These are phyloP conservation scores for Annona squamosa DNA, from an alignment of 164 flowering plant species.

Conservation along the genomic window DNA sequence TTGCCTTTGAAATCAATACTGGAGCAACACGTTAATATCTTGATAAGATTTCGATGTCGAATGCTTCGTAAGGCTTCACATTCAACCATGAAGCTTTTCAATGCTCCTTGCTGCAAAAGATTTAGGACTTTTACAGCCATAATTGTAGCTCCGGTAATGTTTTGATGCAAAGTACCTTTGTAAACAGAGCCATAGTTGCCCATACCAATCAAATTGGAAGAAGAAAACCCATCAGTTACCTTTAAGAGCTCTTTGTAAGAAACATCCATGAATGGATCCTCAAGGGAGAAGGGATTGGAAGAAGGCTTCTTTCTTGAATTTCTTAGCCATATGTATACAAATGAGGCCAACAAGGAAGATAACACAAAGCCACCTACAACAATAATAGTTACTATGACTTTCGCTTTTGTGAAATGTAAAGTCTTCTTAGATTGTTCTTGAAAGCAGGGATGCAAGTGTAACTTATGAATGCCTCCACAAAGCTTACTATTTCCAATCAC, in stretches of 20 bases:
- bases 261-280: neutral
- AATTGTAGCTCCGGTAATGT: neutral
- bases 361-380: neutral
- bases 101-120: slow-evolving; percentile 13
- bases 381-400: neutral
- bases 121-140: slow-evolving; percentile 35
- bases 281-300: neutral
- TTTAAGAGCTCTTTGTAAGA: slow-evolving; percentile 1
- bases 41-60: slow-evolving; percentile 27
- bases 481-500: neutral
- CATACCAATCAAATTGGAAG: slow-evolving; percentile 23
- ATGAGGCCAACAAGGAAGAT: neutral
- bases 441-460: neutral
- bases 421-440: neutral
- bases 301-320: neutral
- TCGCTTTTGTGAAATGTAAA: neutral
- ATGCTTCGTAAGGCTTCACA: slow-evolving; percentile 25
- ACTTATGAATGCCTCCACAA: neutral
- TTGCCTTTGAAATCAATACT: slow-evolving; percentile 20
- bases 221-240: slow-evolving; percentile 5
- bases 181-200: slow-evolving; percentile 32
- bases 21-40: slow-evolving; percentile 26
- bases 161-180: slow-evolving; percentile 13
- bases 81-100: slow-evolving; percentile 28
- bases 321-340: neutral